phyloP scores from a whole-genome alignment of 768 basidiomycete species.

The Amanita exitialis region DNA sequence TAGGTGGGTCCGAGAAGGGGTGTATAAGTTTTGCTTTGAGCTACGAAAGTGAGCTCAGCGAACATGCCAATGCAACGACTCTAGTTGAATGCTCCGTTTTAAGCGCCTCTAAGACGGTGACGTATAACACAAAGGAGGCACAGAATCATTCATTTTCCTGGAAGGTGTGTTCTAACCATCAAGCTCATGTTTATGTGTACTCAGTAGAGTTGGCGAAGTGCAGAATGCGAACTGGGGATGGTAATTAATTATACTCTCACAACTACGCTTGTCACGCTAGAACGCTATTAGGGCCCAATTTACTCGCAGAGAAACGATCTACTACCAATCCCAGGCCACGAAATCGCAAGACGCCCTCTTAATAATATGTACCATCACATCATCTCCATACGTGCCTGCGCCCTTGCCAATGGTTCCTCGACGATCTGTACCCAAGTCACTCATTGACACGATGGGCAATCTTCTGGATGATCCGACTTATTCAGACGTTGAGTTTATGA shows the following conservation, averaged over 20 bases:
- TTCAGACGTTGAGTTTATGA: slow-evolving; percentile 75
- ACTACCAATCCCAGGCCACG: slow-evolving; percentile 42
- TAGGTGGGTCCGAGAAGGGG: slow-evolving; percentile 79
- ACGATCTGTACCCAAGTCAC: slow-evolving; percentile 52
- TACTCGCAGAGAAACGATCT: slow-evolving; percentile 62
- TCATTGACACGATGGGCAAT: slow-evolving; percentile 62
- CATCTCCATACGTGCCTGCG: slow-evolving; percentile 39
- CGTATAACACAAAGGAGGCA: slow-evolving; percentile 67
- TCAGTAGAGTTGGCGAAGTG: not conserved
- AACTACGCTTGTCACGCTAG: not conserved
- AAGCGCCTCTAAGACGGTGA: slow-evolving; percentile 32
- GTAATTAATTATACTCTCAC: slow-evolving; percentile 22
- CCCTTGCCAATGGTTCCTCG: slow-evolving; percentile 36
- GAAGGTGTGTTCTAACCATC: slow-evolving; percentile 24
- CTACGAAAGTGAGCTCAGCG: slow-evolving; percentile 44
- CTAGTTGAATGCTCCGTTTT: not conserved
- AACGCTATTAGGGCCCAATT: slow-evolving; percentile 59
- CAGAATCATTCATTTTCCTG: slow-evolving; percentile 75
- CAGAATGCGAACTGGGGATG: slow-evolving; percentile 87
- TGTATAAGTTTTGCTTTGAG: slow-evolving; percentile 83
- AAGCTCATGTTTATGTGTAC: not conserved
- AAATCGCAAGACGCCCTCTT: slow-evolving; percentile 59
- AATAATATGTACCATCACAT: slow-evolving; percentile 70
- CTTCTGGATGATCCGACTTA: slow-evolving; percentile 76
- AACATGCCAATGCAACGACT: not conserved